These are phyloP conservation scores for Otatea glauca DNA, from an alignment of 176 grass and related monocot genomes.

Conservation along the genomic window DNA sequence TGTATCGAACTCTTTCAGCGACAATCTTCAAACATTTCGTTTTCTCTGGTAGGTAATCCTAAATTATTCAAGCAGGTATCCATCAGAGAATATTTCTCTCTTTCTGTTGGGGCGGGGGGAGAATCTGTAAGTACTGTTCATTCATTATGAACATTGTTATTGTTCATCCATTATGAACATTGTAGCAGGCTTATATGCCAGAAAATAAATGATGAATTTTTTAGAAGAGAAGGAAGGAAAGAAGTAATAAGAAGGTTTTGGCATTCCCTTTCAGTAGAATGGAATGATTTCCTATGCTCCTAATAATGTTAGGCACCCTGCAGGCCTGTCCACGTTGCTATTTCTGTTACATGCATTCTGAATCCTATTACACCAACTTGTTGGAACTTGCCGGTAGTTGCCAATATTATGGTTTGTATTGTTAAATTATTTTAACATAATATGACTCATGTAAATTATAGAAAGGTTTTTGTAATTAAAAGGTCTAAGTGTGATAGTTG, in stretches of 20 bases:
- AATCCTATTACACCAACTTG: not conserved
- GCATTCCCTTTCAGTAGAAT: not conserved
- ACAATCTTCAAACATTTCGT: constrained; percentile 24
- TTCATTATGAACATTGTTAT: not conserved
- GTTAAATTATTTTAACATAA: too few relatives aligned
- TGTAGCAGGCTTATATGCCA: not conserved
- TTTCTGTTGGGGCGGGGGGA: not conserved
- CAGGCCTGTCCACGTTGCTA: not conserved
- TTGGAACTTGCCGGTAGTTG: not conserved
- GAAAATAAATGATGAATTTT: not conserved
- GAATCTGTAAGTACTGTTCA: not conserved
- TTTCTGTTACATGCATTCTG: not conserved
- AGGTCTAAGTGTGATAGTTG: too few relatives aligned
- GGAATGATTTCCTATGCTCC: not conserved
- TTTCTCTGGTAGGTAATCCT: constrained; percentile 32
- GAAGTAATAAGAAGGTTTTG: not conserved
- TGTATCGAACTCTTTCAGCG: constrained; percentile 13
- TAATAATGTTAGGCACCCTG: not conserved
- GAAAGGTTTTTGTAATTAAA: too few relatives aligned
- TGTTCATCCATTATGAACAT: not conserved
- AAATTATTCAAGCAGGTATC: constrained; percentile 30
- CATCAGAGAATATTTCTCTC: constrained; percentile 24
- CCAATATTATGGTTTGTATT: not conserved
- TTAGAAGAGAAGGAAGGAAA: not conserved
- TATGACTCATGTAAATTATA: too few relatives aligned